Percentiles rank a stretch among this genome's conserved stretches.
Evolutionary conservation across 1,284 basidiomycete species (phyloP).

Genomic region (Takashimella koratensis): DNA sequence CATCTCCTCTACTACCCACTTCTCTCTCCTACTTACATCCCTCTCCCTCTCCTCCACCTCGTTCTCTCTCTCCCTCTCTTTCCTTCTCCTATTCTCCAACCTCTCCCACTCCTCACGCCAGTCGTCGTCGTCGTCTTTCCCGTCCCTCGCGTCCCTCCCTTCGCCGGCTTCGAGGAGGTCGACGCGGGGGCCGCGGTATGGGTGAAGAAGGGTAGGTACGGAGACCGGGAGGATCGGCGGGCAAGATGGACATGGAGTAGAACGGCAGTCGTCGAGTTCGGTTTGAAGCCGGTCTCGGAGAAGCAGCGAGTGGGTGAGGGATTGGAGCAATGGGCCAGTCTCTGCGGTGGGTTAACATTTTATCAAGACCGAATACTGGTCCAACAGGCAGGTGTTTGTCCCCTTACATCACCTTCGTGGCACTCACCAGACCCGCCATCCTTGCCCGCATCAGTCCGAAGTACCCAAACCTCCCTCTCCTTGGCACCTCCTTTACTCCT

Average conservation of each 20-base stretch:
- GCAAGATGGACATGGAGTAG: slow-evolving; percentile 13
- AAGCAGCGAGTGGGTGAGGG: slow-evolving; percentile 34
- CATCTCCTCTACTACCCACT: slow-evolving; percentile 46
- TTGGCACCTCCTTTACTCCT: slow-evolving; percentile 17
- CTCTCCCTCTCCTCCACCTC: slow-evolving; percentile 42
- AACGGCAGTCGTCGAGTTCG: slow-evolving; percentile 21
- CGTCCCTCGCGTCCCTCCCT: background rate
- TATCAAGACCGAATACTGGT: no score
- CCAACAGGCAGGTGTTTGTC: no score
- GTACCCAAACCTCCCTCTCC: slow-evolving; percentile 43
- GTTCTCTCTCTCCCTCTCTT: slow-evolving; percentile 25
- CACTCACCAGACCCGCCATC: no score
- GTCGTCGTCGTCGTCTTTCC: slow-evolving; percentile 13
- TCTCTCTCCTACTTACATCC: slow-evolving; percentile 36
- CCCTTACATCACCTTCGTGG: no score
- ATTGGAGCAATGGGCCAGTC: slow-evolving; percentile 16
- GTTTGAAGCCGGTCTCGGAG: slow-evolving; percentile 29
- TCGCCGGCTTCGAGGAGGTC: background rate
- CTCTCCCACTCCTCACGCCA: slow-evolving; percentile 23
- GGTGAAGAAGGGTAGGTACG: background rate
- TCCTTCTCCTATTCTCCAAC: slow-evolving; percentile 13
- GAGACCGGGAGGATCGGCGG: background rate
- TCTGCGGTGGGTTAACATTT: no score
- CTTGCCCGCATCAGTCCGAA: slow-evolving; percentile 17
- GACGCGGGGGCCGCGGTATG: no score